Evolutionary conservation across 2,329 filamentous ascomycete species (phyloP).

Genomic region (Leptosphaerulina australis): DNA sequence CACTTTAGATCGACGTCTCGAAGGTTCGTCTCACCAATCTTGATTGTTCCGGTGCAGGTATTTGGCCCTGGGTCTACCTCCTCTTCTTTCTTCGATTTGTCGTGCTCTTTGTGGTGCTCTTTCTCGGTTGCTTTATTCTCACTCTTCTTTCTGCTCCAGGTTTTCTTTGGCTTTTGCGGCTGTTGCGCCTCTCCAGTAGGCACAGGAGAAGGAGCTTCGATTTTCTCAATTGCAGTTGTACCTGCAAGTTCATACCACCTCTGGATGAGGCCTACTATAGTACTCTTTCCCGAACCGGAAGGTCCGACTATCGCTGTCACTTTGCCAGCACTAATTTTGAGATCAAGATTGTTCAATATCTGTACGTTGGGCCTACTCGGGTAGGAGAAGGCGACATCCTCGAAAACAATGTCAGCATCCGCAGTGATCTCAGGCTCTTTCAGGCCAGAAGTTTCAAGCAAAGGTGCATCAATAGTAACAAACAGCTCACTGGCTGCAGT

Average conservation of each 20-base stretch:
- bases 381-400: conserved; percentile 47
- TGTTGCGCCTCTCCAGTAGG: conserved; percentile 6
- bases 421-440: conserved; percentile 45
- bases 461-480: conserved; percentile 43
- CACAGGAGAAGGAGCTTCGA: conserved; percentile 2
- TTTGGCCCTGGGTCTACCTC: conserved; percentile 33
- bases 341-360: conserved; percentile 64
- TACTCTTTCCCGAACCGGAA: conserved; percentile 76
- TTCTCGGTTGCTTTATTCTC: not conserved
- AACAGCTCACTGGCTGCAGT: conserved; percentile 47
- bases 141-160: conserved; percentile 13
- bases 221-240: conserved; percentile 23
- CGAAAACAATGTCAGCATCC: conserved; percentile 43
- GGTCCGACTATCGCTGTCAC: conserved; percentile 76
- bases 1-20: conserved; percentile 48
- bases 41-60: conserved; percentile 43
- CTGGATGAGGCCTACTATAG: conserved; percentile 72
- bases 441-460: conserved; percentile 37
- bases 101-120: not conserved
- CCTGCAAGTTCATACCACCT: conserved; percentile 69
- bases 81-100: conserved; percentile 20
- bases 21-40: conserved; percentile 38
- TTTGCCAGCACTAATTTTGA: conserved; percentile 67
- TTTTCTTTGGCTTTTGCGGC: conserved; percentile 22
- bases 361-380: conserved; percentile 64